phyloP scores from a whole-genome alignment of 805 yeast species.

The Suhomyces sp. region DNA sequence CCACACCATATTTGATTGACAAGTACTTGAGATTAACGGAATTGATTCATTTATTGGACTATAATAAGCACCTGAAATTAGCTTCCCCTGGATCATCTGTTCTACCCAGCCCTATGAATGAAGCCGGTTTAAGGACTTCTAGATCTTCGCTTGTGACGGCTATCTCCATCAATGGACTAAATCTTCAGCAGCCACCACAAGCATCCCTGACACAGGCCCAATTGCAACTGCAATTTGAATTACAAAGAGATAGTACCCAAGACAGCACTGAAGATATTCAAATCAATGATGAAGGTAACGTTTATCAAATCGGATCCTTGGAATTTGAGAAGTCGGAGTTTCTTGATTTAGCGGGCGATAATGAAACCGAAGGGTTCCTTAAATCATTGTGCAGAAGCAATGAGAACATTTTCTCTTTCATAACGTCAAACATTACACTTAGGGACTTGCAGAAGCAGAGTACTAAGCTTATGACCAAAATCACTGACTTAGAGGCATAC shows the following conservation, averaged over 20 bases:
- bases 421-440: slow-evolving; percentile 41
- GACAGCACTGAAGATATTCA: slow-evolving; percentile 8
- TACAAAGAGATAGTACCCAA: slow-evolving; percentile 5
- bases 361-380: slow-evolving; percentile 59
- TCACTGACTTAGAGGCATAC: slow-evolving; percentile 28
- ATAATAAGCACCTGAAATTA: slow-evolving; percentile 10
- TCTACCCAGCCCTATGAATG: slow-evolving; percentile 5
- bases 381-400: slow-evolving; percentile 37
- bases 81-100: slow-evolving; percentile 3
- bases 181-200: slow-evolving; percentile 2
- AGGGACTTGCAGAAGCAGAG: slow-evolving; percentile 44
- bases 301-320: slow-evolving; percentile 45
- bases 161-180: slow-evolving; percentile 3
- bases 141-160: slow-evolving; percentile 11
- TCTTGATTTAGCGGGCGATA: slow-evolving; percentile 25
- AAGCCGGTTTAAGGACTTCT: slow-evolving; percentile 9
- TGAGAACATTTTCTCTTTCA: slow-evolving; percentile 36
- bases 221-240: slow-evolving; percentile 1
- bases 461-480: slow-evolving; percentile 29
- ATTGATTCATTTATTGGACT: slow-evolving; percentile 48
- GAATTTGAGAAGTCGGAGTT: slow-evolving; percentile 56
- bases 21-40: slow-evolving; percentile 61
- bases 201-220: slow-evolving; percentile 1
- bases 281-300: slow-evolving; percentile 28
- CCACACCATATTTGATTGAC: slow-evolving; percentile 68